Conservation (phyloP, 2,329 filamentous ascomycete genomes). For the Fusarium caatingaense region DNA sequence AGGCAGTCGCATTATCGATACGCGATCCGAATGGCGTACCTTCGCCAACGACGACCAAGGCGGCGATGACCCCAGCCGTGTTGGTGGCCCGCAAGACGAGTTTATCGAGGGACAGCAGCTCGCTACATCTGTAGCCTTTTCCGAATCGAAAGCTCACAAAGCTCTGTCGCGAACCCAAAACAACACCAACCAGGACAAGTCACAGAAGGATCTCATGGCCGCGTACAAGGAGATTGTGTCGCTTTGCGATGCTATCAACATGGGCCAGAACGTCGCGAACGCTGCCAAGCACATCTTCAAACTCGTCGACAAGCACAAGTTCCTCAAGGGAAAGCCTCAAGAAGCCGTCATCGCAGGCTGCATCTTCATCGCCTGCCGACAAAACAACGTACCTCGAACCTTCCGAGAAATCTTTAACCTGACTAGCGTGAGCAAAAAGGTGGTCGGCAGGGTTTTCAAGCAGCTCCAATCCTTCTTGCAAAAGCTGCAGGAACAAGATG, state of each 20-base stretch:
- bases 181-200: constrained; percentile 85
- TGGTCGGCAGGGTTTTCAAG: constrained; percentile 97
- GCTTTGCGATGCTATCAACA: constrained; percentile 85
- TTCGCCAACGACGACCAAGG: constrained; percentile 98
- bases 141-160: constrained; percentile 76
- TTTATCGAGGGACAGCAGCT: constrained; percentile 91
- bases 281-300: constrained; percentile 96
- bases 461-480: constrained; percentile 88
- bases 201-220: constrained; percentile 81
- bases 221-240: constrained; percentile 92
- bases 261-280: constrained; percentile 84
- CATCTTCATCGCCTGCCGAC: constrained; percentile 97
- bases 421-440: constrained; percentile 95
- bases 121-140: constrained; percentile 87
- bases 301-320: constrained; percentile 89
- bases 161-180: constrained; percentile 88
- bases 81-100: constrained; percentile 91
- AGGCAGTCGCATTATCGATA: constrained; percentile 91
- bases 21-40: constrained; percentile 97
- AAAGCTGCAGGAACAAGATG: constrained; percentile 71
- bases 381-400: constrained; percentile 85
- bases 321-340: constrained; percentile 94
- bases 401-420: constrained; percentile 95
- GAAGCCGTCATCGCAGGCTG: constrained; percentile 95
- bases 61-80: constrained; percentile 96